Conservation (phyloP, 805 yeast genomes). For the Metschnikowia koreensis region DNA sequence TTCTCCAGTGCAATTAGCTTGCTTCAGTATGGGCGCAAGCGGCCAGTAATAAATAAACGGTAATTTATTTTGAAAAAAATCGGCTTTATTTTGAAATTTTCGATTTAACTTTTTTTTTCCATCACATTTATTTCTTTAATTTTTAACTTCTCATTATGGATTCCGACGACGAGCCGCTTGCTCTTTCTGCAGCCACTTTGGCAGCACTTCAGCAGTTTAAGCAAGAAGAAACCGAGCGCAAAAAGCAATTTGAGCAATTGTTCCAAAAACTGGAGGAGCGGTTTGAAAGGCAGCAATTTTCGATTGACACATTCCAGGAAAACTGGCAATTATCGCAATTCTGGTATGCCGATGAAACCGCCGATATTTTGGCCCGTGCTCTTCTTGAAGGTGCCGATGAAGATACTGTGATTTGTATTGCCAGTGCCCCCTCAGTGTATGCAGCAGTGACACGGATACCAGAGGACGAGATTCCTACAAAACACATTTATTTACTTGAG, state of each 20-base stretch:
- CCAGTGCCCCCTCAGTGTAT: conserved; percentile 89
- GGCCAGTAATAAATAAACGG: too few species aligned
- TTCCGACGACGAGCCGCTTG: conserved; percentile 43
- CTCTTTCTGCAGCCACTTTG: conserved; percentile 48
- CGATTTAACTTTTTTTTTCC: too few species aligned
- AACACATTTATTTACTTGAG: conserved; percentile 73
- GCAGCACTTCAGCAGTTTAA: conserved; percentile 65
- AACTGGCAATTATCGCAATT: conserved; percentile 95
- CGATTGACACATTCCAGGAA: conserved; percentile 77
- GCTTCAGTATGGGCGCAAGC: neutral
- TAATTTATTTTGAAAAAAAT: neutral
- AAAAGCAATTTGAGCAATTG: conserved; percentile 54
- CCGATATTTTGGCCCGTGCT: conserved; percentile 64
- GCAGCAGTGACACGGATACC: conserved; percentile 69
- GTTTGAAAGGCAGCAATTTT: conserved; percentile 42
- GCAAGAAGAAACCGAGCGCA: conserved; percentile 57
- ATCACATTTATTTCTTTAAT: too few species aligned
- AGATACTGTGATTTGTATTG: conserved; percentile 68
- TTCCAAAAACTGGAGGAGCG: conserved; percentile 56
- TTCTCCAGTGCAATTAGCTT: neutral
- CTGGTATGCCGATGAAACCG: conserved; percentile 81
- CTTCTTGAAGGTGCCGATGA: conserved; percentile 74
- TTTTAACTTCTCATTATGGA: conserved; percentile 23
- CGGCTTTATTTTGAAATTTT: neutral
- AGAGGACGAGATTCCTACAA: conserved; percentile 53